Base-by-base conservation (phyloP, 192 early-diverging fungal species). In the Coemansia sp. region DNA sequence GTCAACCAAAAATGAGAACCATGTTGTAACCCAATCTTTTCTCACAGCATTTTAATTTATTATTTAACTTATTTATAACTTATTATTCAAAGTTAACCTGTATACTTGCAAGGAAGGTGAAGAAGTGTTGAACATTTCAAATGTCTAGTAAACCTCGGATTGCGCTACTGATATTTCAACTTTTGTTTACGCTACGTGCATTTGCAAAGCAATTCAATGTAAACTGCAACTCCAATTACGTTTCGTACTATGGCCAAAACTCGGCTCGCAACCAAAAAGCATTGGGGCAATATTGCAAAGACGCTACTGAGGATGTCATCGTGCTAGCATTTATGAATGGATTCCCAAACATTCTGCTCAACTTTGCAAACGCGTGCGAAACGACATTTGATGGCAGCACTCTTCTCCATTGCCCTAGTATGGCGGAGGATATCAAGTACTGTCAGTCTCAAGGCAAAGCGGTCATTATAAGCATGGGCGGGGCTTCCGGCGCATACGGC, bases 371-470 rank as follows among this genome's bases (percentile, higher is more conserved):
- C 35, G 75, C 77, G 14, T 88, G 87, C 67, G 80, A 85, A 22
- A 62, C 66, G 1, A 85, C 82, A 0, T 89, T 88, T 70, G 67
- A 84, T 0, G 86, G 83, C 10, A 84, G 84, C 20, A n/a, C 59
- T 2, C 58, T 91, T 32, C 76, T 85, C 25, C 75, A 87, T 43
- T 91, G 90, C 54, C 79, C 82, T 0, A 61, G 48, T 19, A 74
- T 92, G 20, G 85, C 76, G 3, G 33, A 66, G 22, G 90, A 89
- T 61, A 90, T 92, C 63, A 73, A 85, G 46, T 74, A 79, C 54
- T 92, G 90, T 63, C 90, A 92, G 69, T 67, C 66, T 3, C 54
- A 83, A 34, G 90, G 90, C 20, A 90, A 88, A 53, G 71, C 68
- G 7, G 70, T 92, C 3, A 69, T 87, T 33, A 71, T 90, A 0